phyloP scores from a whole-genome alignment of 441 rosid genomes.

The Daphne laureola region DNA sequence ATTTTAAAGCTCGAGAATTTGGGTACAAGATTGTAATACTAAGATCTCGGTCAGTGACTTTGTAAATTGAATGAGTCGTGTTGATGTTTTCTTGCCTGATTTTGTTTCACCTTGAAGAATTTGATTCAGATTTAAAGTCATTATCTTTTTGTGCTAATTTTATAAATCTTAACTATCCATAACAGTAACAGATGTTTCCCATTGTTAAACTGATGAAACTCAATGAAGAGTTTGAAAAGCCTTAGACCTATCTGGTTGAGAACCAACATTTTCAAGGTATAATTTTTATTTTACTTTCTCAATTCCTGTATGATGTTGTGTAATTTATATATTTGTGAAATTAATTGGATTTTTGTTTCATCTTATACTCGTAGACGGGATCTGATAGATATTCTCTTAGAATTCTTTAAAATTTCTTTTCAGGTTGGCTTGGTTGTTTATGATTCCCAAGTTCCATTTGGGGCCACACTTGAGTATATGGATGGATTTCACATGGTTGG shows the following conservation, averaged over 20 bases:
- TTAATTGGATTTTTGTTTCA: slow-evolving; percentile 8
- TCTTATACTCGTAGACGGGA: slow-evolving; percentile 79
- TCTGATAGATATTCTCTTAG: slow-evolving; percentile 79
- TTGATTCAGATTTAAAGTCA: too few species aligned
- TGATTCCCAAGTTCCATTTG: slow-evolving; percentile 93
- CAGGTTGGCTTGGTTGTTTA: slow-evolving; percentile 91
- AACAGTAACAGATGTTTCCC: slow-evolving; percentile 91
- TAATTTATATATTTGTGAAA: not conserved
- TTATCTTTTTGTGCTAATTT: not conserved
- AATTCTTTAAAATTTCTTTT: slow-evolving; percentile 7
- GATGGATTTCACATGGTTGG: slow-evolving; percentile 79
- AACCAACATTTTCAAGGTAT: slow-evolving; percentile 86
- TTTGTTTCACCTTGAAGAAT: too few species aligned
- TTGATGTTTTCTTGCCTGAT: too few species aligned
- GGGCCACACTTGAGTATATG: slow-evolving; percentile 98
- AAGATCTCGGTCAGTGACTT: too few species aligned
- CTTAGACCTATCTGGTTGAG: slow-evolving; percentile 84
- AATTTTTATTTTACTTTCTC: not conserved
- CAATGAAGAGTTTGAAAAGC: slow-evolving; percentile 84
- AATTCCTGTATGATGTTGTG: not conserved
- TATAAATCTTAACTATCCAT: slow-evolving; percentile 9
- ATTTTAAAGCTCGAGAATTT: too few species aligned
- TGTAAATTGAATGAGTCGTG: too few species aligned
- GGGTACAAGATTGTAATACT: too few species aligned
- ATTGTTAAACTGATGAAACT: slow-evolving; percentile 85